Base-by-base conservation (phyloP, 2,329 filamentous ascomycete species). In the Herpomyces periplanetae region DNA sequence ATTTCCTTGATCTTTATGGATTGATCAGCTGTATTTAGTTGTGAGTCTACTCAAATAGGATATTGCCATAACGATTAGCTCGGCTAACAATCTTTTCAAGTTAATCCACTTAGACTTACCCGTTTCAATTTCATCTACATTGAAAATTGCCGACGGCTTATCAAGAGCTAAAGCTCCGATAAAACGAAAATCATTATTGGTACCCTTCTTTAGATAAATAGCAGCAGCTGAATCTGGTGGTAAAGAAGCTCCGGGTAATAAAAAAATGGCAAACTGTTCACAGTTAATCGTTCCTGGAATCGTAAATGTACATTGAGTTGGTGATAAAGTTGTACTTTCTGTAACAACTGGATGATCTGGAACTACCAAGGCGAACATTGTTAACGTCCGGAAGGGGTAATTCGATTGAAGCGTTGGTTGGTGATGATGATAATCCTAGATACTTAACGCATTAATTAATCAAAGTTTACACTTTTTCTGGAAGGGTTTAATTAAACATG, bases 141-240 rank as follows among this genome's bases (percentile, higher is more conserved):
- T 71, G 47, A 91, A 88, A 22, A 91, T 64, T 13, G 73, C 69
- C 27, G 63, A 75, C 29, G 80, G 71, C 34, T 88, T 88, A 22
- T 73, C 69, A 13, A 65, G 60, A 1, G 66, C 73, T 21, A 96
- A 59, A 18, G 61, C 80, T 25, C 84, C 80, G 3, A 91, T 55
- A 30, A 96, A 68, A 24, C 51, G 57, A 42, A 85, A 85, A 17
- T 60, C 52, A 35, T 27, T 37, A 20, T 39, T 29, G 5, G 40
- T 40, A 3, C 56, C 51, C n/a, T 62, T 42, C 27, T 73, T 62
- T 18, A 85, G 51, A 41, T 88, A 91, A 26, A 96, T 75, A 17
- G 71, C 66, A 7, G 73, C 80, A 3, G 69, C 75, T 9, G 64
- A 64, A 28, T 55, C 51, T 3, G 51, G 44, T 0, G 73, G 73